Evolutionary conservation across 1,139 yeast genomes (phyloP).

Genomic region (Blastobotrys persicus): DNA sequence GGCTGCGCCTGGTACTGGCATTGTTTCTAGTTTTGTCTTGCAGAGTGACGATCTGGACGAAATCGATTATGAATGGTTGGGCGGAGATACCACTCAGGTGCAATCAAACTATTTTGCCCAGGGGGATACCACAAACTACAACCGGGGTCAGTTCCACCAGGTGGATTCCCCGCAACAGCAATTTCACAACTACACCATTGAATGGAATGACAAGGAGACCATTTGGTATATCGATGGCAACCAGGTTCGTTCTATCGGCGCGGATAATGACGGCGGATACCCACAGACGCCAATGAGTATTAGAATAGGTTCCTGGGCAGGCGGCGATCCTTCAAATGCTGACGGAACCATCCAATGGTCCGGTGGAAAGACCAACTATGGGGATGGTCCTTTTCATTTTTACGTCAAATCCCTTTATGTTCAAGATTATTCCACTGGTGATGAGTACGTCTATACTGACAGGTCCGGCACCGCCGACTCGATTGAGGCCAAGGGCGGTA

Average conservation of each 20-base stretch:
- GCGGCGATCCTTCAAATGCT: conserved; percentile 65
- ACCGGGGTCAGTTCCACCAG: conserved; percentile 70
- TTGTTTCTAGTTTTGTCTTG: conserved; percentile 73
- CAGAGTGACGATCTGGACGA: conserved; percentile 87
- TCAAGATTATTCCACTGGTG: conserved; percentile 78
- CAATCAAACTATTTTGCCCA: conserved; percentile 80
- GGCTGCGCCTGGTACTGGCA: conserved; percentile 75
- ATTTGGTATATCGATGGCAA: conserved; percentile 63
- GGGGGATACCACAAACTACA: conserved; percentile 71
- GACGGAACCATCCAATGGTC: conserved; percentile 82
- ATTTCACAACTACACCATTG: conserved; percentile 74
- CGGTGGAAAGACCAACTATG: conserved; percentile 67
- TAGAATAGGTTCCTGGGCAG: conserved; percentile 77
- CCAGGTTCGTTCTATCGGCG: conserved; percentile 53
- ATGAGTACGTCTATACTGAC: conserved; percentile 61
- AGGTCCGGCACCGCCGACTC: conserved; percentile 65
- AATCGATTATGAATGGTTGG: conserved; percentile 80
- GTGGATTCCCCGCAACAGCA: conserved; percentile 54
- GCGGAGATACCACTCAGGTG: conserved; percentile 66
- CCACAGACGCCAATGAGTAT: conserved; percentile 78
- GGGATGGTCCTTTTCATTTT: conserved; percentile 67
- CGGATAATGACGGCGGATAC: conserved; percentile 53
- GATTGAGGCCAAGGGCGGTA: conserved; percentile 61
- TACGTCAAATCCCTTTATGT: conserved; percentile 57
- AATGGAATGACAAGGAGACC: conserved; percentile 65